Percentiles rank a stretch among this genome's conserved stretches.
Conservation (phyloP, 164 flowering plant species). For the Dillenia turbinata region DNA sequence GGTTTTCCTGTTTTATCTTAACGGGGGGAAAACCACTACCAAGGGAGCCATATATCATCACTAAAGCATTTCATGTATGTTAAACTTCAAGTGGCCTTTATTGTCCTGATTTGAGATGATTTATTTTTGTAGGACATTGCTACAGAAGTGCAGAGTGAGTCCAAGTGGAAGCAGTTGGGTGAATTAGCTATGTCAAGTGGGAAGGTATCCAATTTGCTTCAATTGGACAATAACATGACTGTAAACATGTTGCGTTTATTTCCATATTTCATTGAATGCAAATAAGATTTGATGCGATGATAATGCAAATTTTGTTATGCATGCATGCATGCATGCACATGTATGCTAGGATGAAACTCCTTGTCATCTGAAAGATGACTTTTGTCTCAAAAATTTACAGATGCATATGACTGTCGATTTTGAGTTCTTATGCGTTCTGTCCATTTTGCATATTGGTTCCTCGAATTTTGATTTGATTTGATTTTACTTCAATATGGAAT, state of each 20-base stretch:
- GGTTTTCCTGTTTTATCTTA: conserved; percentile 5
- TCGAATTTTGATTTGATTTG: no score
- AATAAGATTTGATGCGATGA: no score
- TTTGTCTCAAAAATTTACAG: no score
- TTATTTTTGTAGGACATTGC: conserved; percentile 71
- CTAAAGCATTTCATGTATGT: background rate
- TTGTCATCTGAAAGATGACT: no score
- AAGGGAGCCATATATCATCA: background rate
- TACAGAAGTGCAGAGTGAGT: conserved; percentile 73
- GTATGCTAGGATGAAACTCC: no score
- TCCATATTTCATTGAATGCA: background rate
- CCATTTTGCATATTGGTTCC: no score
- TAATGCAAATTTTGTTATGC: no score
- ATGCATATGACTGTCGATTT: no score
- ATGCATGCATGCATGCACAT: no score
- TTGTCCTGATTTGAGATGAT: background rate
- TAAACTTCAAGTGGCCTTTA: background rate
- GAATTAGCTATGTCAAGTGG: conserved; percentile 96
- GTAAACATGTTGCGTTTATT: background rate
- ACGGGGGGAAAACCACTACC: background rate
- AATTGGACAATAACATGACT: background rate
- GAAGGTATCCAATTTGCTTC: conserved; percentile 41
- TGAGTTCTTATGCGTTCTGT: no score
- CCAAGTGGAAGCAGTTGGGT: conserved; percentile 98
- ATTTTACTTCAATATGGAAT: no score